A percentile compares a stretch with the other conserved stretches of the same genome.
Conservation (phyloP, 371 early-diverging fungal genomes). For the Zancudomyces culisetae region DNA sequence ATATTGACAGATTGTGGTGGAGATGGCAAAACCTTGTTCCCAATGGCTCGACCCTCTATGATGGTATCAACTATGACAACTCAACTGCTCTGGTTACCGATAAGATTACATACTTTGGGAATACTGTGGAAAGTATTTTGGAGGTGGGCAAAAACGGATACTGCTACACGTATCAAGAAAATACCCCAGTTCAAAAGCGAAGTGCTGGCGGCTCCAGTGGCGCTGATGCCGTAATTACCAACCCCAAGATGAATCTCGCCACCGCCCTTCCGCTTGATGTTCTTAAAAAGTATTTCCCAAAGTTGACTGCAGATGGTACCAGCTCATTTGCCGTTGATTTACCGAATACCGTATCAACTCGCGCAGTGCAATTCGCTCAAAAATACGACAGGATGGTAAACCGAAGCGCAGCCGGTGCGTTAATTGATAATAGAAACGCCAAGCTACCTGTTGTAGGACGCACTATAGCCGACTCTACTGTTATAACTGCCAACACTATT, state of each 20-base stretch:
- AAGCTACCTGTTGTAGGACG: neutral
- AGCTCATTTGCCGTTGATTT: neutral
- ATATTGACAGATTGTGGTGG: conserved; percentile 28
- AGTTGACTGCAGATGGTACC: neutral
- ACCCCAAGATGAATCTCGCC: conserved; percentile 4
- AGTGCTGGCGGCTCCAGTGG: conserved; percentile 6
- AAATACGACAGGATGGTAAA: neutral
- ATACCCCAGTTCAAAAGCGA: neutral
- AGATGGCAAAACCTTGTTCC: conserved; percentile 21
- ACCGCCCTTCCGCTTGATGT: conserved; percentile 1
- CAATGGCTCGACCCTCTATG: conserved; percentile 1
- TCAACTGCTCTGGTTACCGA: neutral
- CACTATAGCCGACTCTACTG: neutral
- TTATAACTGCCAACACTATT: neutral
- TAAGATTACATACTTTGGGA: neutral
- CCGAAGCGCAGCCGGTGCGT: neutral
- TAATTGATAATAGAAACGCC: neutral
- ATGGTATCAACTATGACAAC: neutral
- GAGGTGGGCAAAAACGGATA: neutral
- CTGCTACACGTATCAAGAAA: conserved; percentile 7
- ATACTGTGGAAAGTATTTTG: neutral
- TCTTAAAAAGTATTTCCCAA: conserved; percentile 7
- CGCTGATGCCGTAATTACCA: conserved; percentile 13
- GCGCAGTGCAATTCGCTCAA: neutral
- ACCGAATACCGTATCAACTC: neutral